Conservation (phyloP, 768 basidiomycete genomes). For the Suillus subalutaceus region DNA sequence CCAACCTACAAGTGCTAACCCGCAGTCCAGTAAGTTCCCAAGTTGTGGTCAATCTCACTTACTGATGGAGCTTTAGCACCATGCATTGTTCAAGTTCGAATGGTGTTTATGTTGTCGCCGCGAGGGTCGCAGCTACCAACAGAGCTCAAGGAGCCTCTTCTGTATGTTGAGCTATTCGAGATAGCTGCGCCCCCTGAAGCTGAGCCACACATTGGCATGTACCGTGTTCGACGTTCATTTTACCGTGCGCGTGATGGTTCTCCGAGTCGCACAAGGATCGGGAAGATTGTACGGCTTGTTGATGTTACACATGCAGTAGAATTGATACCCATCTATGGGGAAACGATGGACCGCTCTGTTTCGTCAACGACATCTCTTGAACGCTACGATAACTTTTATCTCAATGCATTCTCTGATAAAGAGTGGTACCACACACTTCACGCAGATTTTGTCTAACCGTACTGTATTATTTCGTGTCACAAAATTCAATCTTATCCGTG, state of each 20-base stretch:
- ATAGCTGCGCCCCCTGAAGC: conserved; percentile 3
- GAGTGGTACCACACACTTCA: too few relatives aligned
- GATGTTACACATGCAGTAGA: too few relatives aligned
- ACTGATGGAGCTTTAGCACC: background rate
- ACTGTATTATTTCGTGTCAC: too few relatives aligned
- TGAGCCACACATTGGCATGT: conserved; percentile 2
- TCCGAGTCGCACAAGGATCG: background rate
- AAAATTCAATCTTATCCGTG: too few relatives aligned
- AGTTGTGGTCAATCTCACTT: background rate
- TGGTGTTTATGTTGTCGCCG: conserved; percentile 13
- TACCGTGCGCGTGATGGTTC: background rate
- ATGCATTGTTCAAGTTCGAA: conserved; percentile 20
- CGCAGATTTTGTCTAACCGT: too few relatives aligned
- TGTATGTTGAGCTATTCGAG: conserved; percentile 8
- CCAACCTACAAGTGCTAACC: background rate
- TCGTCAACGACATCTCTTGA: too few relatives aligned
- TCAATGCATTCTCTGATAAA: too few relatives aligned
- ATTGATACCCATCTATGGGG: too few relatives aligned
- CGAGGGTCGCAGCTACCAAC: background rate
- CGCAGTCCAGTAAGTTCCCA: background rate
- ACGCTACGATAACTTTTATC: too few relatives aligned
- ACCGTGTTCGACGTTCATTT: background rate
- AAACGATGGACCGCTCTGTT: too few relatives aligned
- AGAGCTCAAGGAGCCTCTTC: background rate
- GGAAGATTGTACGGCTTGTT: too few relatives aligned